Evolutionary conservation across 768 basidiomycete genomes (phyloP), one percentile per base, ranked within the genome.

Genomic region (Mrakia gelida): DNA sequence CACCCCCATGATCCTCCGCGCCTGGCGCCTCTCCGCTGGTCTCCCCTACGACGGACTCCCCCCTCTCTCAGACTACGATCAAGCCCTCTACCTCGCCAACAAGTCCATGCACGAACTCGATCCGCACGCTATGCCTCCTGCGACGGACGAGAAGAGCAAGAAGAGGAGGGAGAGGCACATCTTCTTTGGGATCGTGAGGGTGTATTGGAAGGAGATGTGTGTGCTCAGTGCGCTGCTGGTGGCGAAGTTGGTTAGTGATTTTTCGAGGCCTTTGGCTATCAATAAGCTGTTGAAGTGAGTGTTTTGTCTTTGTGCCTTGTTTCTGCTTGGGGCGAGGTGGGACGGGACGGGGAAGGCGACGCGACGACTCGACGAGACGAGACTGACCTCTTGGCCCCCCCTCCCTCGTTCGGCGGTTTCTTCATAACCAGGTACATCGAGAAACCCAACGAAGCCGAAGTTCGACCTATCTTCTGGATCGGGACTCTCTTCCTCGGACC

Each of bases 401-500:
- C 7, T 59, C 38, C 38, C 38, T 38, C 38, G n/a, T n/a, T n/a
- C n/a, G n/a, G n/a, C 38, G 38, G 4, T 38, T 38, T 38, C 21
- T 59, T 9, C 28, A 0, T 28, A 3, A 4, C 2, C 65, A 80
- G 75, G 28, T 84, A 91, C 81, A 83, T 92, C 26, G 90, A 91
- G 83, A 86, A 82, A 3, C 83, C 85, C 21, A 89, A 88, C 5
- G 81, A 86, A 76, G 86, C 83, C 34, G 86, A 89, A 0, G 80
- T 83, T 7, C 59, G 59, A n/a, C 83, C 90, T 38, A 87, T 87
- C 41, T 91, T 91, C 0, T 91, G 91, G 88, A 87, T 92, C 13
- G 92, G 91, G 91, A 87, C 91, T 83, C 0, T 90, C 26, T 87
- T 89, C 79, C n/a, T 59, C 13, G 59, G 59, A 59, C 59, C 59